Percentiles rank a stretch among this genome's conserved stretches.
Evolutionary conservation across 139 green algal genomes (phyloP).

Genomic region (Trebouxia sp.): DNA sequence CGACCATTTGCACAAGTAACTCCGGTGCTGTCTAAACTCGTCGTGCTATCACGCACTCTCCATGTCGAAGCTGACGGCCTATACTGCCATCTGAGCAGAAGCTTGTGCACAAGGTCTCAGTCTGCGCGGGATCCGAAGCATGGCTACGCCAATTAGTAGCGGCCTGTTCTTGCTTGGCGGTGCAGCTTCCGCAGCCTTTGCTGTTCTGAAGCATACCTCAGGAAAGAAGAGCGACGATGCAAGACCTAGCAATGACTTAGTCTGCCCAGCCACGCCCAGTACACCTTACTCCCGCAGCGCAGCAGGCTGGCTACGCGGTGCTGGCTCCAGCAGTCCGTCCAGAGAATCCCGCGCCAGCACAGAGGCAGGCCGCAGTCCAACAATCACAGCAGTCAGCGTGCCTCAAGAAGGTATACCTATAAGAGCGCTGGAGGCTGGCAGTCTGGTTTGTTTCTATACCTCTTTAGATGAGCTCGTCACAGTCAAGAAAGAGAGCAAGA

Average conservation of each 20-base stretch:
- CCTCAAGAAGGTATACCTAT: conserved; percentile 22
- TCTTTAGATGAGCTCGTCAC: conserved; percentile 16
- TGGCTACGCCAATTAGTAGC: background rate
- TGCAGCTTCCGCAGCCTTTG: background rate
- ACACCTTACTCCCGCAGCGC: conserved; percentile 17
- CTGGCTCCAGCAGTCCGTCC: conserved; percentile 2
- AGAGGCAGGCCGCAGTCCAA: background rate
- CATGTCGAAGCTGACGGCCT: no score
- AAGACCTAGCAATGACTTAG: background rate
- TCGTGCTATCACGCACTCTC: no score
- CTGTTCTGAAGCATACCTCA: conserved; percentile 6
- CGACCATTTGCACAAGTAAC: no score
- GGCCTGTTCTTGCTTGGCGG: background rate
- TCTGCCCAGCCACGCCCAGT: background rate
- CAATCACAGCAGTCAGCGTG: background rate
- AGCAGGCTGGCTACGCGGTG: background rate
- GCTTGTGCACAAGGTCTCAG: background rate
- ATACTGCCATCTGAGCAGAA: no score
- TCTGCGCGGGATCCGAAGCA: no score
- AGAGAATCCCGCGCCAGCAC: background rate
- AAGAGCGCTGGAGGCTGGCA: conserved; percentile 20
- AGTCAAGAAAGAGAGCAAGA: background rate
- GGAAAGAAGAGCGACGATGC: background rate
- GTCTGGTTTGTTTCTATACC: conserved; percentile 21
- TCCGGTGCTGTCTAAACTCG: no score